Base-by-base conservation (phyloP, 2,329 filamentous ascomycete species). In the Botryotinia narcissicola region DNA sequence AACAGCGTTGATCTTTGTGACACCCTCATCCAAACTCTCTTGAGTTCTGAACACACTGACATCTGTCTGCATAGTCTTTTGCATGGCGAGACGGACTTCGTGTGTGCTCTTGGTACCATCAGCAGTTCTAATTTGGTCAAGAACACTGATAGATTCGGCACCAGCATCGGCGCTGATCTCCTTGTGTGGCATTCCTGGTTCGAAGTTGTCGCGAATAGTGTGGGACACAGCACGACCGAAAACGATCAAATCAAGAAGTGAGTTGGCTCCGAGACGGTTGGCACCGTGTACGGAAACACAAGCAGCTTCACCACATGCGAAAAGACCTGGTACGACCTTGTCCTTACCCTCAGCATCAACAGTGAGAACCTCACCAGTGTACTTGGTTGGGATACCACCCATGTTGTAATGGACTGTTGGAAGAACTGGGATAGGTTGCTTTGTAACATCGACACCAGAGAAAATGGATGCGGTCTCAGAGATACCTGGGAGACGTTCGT, bases 41-140 rank as follows among this genome's bases (percentile, higher is more conserved):
- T 98, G 94, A 16, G 75, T 80, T 83, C 95, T 90, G 93, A 98
- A 98, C 74, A 98, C 95, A 83, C 91, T 93, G 83, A 98, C 95
- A 82, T 98, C 96, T 64, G 92, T 93, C 87, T 98, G 95, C 95
- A 98, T 98, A 79, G 93, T 91, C 90, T 96, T 98, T 84, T 98
- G 95, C 95, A 98, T 98, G 78, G 91, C 91, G 75, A 92, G 88
- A 79, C 96, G 91, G 84, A 98, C 91, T 80, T 98, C 94, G 79
- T 92, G 90, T 61, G 95, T 98, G 82, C 89, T 91, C 89, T 93
- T 77, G 35, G 72, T 73, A 63, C 75, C 74, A 74, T 73, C 46
- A 12, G 83, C 80, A 16, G 81, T 82, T 8, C 80, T 57, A 80
- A 83, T 73, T 76, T 75, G 40, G 87, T 98, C 95, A 75, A 98